Evolutionary conservation across 2,329 filamentous ascomycete genomes (phyloP).

Genomic region (Xylariaceae sp.): DNA sequence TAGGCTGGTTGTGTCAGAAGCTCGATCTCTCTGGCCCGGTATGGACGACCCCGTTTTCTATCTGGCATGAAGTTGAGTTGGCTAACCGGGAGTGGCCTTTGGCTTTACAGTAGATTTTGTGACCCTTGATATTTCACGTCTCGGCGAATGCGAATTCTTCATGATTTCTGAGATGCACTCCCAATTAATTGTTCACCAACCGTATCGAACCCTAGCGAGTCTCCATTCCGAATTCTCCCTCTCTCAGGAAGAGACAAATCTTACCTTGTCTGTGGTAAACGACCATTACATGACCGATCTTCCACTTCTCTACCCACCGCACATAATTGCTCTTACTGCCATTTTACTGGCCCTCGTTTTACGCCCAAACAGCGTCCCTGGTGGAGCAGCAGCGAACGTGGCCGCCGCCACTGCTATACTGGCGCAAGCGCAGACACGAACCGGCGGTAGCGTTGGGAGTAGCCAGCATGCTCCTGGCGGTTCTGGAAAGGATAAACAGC

Average conservation of each 20-base stretch:
- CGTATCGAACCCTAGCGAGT: slow-evolving; percentile 74
- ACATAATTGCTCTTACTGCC: slow-evolving; percentile 80
- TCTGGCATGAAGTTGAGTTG: background rate
- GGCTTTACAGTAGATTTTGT: slow-evolving; percentile 54
- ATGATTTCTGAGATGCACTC: slow-evolving; percentile 89
- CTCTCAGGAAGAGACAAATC: slow-evolving; percentile 69
- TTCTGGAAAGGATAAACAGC: slow-evolving; percentile 44
- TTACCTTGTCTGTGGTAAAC: slow-evolving; percentile 82
- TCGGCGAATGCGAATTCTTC: slow-evolving; percentile 91
- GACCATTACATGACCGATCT: slow-evolving; percentile 91
- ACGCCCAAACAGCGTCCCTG: slow-evolving; percentile 48
- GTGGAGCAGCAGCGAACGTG: slow-evolving; percentile 40
- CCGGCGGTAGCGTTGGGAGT: slow-evolving; percentile 13
- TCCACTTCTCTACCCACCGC: slow-evolving; percentile 80
- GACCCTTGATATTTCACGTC: slow-evolving; percentile 70
- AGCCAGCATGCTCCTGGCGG: slow-evolving; percentile 28
- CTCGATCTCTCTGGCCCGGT: slow-evolving; percentile 77
- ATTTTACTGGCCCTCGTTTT: slow-evolving; percentile 81
- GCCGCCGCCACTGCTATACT: slow-evolving; percentile 48
- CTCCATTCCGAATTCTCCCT: slow-evolving; percentile 67
- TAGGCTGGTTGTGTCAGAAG: slow-evolving; percentile 80
- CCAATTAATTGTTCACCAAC: slow-evolving; percentile 85
- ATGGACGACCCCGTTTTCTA: slow-evolving; percentile 22
- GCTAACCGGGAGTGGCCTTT: slow-evolving; percentile 15
- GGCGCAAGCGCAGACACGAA: slow-evolving; percentile 41